Percentiles rank a stretch among this genome's conserved stretches.
phyloP scores from a whole-genome alignment of 192 early-diverging fungal genomes.

The Phlyctochytrium arcticum region DNA sequence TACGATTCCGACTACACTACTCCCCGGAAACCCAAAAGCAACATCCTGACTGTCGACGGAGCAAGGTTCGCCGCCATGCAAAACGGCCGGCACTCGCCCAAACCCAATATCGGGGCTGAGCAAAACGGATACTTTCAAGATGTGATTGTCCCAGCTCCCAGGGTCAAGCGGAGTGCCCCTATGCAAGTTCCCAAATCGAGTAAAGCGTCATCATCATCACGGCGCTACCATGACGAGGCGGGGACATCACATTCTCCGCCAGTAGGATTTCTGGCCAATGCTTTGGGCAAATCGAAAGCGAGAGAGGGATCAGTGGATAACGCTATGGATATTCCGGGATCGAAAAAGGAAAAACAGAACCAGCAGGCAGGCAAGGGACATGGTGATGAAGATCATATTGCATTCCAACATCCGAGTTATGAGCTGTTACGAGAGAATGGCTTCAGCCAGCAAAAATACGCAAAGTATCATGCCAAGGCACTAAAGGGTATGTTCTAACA shows the following conservation, averaged over 20 bases:
- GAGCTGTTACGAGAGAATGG: conserved; percentile 93
- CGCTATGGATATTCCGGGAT: background rate
- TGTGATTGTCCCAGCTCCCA: too few species aligned
- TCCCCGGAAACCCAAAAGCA: conserved; percentile 16
- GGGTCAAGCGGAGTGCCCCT: background rate
- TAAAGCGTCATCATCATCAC: conserved; percentile 15
- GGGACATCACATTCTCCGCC: conserved; percentile 42
- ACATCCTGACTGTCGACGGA: conserved; percentile 9
- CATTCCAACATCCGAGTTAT: conserved; percentile 80
- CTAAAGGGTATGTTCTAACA: conserved; percentile 49
- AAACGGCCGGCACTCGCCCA: conserved; percentile 2
- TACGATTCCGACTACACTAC: conserved; percentile 58
- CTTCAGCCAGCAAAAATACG: conserved; percentile 97
- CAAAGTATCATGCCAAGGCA: conserved; percentile 90
- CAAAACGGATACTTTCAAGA: background rate
- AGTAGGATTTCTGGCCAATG: conserved; percentile 42
- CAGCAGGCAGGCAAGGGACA: conserved; percentile 23
- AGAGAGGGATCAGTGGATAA: background rate
- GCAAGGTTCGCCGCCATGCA: conserved; percentile 10
- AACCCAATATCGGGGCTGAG: background rate
- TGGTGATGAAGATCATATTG: conserved; percentile 44
- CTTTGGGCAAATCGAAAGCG: conserved; percentile 1
- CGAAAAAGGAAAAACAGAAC: background rate
- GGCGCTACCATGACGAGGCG: conserved; percentile 32
- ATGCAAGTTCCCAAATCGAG: conserved; percentile 13